Percentiles rank a stretch among this genome's conserved stretches.
These are phyloP conservation scores for Blastomyces parvus DNA, from an alignment of 2,329 filamentous ascomycete genomes.

Conservation along the genomic window DNA sequence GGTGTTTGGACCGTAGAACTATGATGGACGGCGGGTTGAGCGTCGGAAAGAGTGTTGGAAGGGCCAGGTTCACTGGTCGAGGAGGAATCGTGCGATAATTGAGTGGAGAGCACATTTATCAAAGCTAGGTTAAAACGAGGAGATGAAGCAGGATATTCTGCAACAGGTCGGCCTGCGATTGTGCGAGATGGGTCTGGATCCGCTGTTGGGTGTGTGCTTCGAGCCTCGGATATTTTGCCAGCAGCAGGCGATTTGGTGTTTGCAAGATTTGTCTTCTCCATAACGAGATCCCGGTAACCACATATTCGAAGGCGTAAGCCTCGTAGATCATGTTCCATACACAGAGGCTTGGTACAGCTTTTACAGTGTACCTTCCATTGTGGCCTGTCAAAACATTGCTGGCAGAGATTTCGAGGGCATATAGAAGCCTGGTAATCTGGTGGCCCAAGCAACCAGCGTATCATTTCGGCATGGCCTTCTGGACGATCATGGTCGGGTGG, in stretches of 20 bases:
- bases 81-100: constrained; percentile 7
- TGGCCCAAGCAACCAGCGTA: constrained; percentile 41
- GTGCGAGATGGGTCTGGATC: neutral
- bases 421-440: constrained; percentile 38
- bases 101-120: constrained; percentile 25
- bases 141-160: neutral
- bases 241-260: constrained; percentile 17
- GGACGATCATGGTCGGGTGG: constrained; percentile 33
- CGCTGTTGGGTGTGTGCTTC: neutral
- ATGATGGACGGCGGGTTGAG: constrained; percentile 14
- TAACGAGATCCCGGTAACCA: constrained; percentile 46
- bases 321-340: constrained; percentile 51
- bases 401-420: constrained; percentile 48
- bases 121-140: constrained; percentile 17
- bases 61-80: neutral
- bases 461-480: constrained; percentile 34
- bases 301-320: constrained; percentile 49
- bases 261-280: constrained; percentile 39
- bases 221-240: neutral
- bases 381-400: constrained; percentile 49
- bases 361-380: constrained; percentile 53
- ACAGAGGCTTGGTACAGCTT: constrained; percentile 47
- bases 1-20: constrained; percentile 31
- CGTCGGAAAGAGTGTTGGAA: neutral
- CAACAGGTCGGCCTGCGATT: constrained; percentile 12